Base-by-base conservation (phyloP, 129 eudicot species). In the Kitagawia praeruptora region DNA sequence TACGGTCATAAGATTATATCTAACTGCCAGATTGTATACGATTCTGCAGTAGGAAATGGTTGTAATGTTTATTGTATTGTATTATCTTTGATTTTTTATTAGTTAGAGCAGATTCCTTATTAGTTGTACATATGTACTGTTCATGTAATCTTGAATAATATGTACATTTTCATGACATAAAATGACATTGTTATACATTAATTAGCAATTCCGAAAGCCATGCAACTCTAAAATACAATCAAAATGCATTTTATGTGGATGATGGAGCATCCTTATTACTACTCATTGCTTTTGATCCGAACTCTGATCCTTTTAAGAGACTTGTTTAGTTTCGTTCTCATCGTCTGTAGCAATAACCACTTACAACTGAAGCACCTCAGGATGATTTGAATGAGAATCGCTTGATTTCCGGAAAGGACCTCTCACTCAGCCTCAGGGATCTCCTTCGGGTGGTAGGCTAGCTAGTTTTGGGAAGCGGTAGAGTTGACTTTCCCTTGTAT, bases 371-470 rank as follows among this genome's bases (percentile, higher is more conserved):
- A 89, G 82, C 78, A 89, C 87, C 75, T 54, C 78, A 71, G 80
- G 78, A 25, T 79, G 34, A 19, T 85, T 81, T 81, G 48, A 87
- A 77, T 80, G 81, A 81, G 85, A 80, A 44, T 87, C 89, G 83
- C 93, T 88, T 13, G 90, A 63, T 75, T 88, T 93, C 84, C 80
- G 37, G 66, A 89, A 82, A 53, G 87, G 84, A 12, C 93, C 93
- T 88, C 89, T 53, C 58, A 4, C 58, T 18, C 61, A 19, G 61
- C 1, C 61, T 78, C 10, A 91, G 91, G 81, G 89, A 93, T 80
- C 97, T 88, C 84, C 89, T 83, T 85, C 91, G 77, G 67, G 83
- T 72, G 8, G 67, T 75, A 3, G 93, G 93, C 63, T 92, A 96
- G 93, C 63, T 92, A 83, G 48, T 89, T 92, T 27, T 86, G 77